Base-by-base conservation (phyloP, 2,329 filamentous ascomycete genomes). In the Chaetomium sp. region DNA sequence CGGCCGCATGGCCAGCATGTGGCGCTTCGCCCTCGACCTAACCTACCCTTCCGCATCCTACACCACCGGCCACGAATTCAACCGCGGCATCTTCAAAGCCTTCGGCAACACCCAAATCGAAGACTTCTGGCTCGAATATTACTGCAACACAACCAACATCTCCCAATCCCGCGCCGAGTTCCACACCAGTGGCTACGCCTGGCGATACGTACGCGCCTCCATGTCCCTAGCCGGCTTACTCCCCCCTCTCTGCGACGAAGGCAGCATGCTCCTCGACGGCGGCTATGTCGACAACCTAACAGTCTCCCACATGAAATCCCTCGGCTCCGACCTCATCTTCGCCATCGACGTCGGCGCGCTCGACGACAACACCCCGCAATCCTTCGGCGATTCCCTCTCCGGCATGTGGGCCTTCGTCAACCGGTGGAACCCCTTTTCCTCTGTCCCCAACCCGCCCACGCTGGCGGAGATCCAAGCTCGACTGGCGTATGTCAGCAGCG, bases 71-170 rank as follows among this genome's bases (percentile, higher is more conserved):
- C 94, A 99, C 68, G 94, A 99, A 67, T 99, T 99, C 80, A 99
- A 99, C 66, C 88, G 94, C 6, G 94, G 94, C 42, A 96, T 99
- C 61, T 99, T 96, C 82, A 99, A 99, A 72, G 91, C 92, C 0
- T 96, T 99, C 69, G 94, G 91, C 11, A 90, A 96, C 66, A 89
- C 89, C 8, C 94, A 97, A 68, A 97, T 99, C 56, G 94, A 99
- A 72, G 94, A 99, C 70, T 99, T 97, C 67, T 99, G 94, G 94
- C 81, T 99, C 9, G 91, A 96, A 64, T 99, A 90, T 70, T 99
- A 99, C 74, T 99, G 95, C 79, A 99, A 99, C 72, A 97, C 94
- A 0, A 99, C 95, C 40, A 99, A 97, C 71, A 97, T 99, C 72
- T 95, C 88, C 74, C 95, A 95, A 71, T 94, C 88, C 59, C 82